A percentile compares a stretch with the other conserved stretches of the same genome.
Conservation (phyloP, 108 stramenopile genomes). For the Aurantiochytrium sp. region DNA sequence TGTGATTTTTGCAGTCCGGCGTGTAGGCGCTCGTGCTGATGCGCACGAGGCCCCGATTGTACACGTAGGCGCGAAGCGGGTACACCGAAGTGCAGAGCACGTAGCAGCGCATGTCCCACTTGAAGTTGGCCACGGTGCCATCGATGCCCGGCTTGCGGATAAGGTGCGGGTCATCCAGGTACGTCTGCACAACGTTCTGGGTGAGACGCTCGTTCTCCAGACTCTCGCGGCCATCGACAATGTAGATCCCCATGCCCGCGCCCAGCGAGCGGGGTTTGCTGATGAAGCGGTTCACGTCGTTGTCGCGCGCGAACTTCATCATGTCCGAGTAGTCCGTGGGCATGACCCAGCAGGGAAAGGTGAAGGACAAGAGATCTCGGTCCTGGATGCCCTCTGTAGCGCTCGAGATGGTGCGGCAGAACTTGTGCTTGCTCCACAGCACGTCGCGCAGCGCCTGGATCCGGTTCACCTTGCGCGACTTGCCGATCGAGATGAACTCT, state of each 20-base stretch:
- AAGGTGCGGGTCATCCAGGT: neutral
- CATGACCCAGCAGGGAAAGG: constrained; percentile 27
- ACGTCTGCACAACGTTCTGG: constrained; percentile 7
- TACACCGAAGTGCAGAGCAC: neutral
- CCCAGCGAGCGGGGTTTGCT: neutral
- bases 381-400: neutral
- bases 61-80: constrained; percentile 3
- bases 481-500: neutral
- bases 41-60: neutral
- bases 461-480: neutral
- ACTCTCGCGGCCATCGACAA: neutral
- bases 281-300: neutral
- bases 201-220: constrained; percentile 11
- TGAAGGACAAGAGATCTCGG: neutral
- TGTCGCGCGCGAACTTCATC: constrained; percentile 1
- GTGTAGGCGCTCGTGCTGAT: neutral
- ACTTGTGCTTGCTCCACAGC: constrained; percentile 20
- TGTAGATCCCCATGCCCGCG: constrained; percentile 11
- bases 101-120: constrained; percentile 5
- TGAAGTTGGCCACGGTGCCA: neutral
- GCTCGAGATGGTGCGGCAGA: neutral
- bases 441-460: neutral
- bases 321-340: neutral
- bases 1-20: neutral
- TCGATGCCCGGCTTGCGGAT: neutral